Conservation (phyloP, 257 asterid species). For the Apocynum venetum region DNA sequence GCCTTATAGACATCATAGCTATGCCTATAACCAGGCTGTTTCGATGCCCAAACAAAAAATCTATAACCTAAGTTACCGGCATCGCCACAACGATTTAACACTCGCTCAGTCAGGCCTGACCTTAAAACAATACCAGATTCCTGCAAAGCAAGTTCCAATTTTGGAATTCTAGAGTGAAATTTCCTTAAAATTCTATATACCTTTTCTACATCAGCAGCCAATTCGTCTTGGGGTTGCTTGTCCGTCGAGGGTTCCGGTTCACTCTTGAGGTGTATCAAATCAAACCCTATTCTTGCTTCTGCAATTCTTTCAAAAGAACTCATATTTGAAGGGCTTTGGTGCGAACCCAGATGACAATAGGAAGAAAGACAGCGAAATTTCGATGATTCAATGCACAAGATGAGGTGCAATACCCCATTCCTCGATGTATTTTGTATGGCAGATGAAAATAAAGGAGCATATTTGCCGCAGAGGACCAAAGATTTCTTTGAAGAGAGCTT, state of each 20-base stretch:
- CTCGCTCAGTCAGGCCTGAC: conserved; percentile 78
- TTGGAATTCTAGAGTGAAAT: conserved; percentile 75
- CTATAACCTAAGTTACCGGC: conserved; percentile 90
- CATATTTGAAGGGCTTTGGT: conserved; percentile 21
- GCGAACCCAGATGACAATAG: conserved; percentile 31
- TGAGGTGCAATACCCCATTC: conserved; percentile 3
- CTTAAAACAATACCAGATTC: conserved; percentile 68
- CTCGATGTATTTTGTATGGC: background rate
- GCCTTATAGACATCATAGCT: conserved; percentile 75
- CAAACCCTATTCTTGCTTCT: conserved; percentile 32
- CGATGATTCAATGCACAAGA: conserved; percentile 28
- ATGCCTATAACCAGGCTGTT: conserved; percentile 71
- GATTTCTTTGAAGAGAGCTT: conserved; percentile 28
- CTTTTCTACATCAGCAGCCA: conserved; percentile 76
- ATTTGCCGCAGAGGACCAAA: conserved; percentile 22
- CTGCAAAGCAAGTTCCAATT: conserved; percentile 78
- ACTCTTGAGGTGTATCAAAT: conserved; percentile 43
- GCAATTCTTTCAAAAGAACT: conserved; percentile 10
- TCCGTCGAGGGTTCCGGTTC: conserved; percentile 27
- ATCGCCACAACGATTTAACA: conserved; percentile 87
- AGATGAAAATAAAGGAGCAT: conserved; percentile 14
- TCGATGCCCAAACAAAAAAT: conserved; percentile 80
- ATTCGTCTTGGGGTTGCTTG: conserved; percentile 49
- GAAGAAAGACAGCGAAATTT: conserved; percentile 31
- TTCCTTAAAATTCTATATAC: conserved; percentile 59